A percentile compares a stretch with the other conserved stretches of the same genome.
phyloP scores from a whole-genome alignment of 164 flowering plant species.

The Platanus orientalis region DNA sequence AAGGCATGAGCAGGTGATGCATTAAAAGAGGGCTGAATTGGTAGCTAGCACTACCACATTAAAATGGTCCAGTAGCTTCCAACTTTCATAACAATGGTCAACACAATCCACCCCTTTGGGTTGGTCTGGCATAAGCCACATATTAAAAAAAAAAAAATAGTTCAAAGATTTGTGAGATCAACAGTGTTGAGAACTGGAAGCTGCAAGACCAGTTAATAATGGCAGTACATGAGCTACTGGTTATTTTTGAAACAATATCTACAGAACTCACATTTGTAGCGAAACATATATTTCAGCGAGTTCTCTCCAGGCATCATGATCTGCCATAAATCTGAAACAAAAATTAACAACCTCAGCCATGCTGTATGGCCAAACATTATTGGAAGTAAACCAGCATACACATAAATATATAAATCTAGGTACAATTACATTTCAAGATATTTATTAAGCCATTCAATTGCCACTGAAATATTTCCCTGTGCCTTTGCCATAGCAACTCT shows the following conservation, averaged over 20 bases:
- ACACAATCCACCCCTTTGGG: neutral
- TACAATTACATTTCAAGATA: slow-evolving; percentile 77
- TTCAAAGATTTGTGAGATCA: slow-evolving; percentile 1
- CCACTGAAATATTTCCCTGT: slow-evolving; percentile 64
- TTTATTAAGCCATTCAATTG: slow-evolving; percentile 76
- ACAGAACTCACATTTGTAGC: slow-evolving; percentile 68
- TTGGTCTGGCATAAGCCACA: neutral
- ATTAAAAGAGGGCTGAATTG: neutral
- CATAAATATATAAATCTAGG: slow-evolving; percentile 11
- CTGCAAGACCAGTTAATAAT: too few species aligned
- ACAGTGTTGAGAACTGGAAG: neutral
- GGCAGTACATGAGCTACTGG: neutral
- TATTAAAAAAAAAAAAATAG: too few species aligned
- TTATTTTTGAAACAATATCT: neutral
- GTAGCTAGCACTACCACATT: neutral
- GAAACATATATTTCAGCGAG: slow-evolving; percentile 89
- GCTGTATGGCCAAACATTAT: neutral
- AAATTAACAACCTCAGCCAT: slow-evolving; percentile 12
- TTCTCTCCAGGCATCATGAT: slow-evolving; percentile 99
- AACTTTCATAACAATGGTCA: too few species aligned
- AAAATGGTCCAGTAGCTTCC: neutral
- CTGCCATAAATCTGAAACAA: slow-evolving; percentile 87
- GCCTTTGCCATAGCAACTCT: slow-evolving; percentile 90
- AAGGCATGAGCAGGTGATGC: neutral
- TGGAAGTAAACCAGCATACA: slow-evolving; percentile 1